Percentiles rank a stretch among this genome's conserved stretches.
phyloP scores from a whole-genome alignment of 2,329 filamentous ascomycete species.

The Dothiorella sarmentorum region DNA sequence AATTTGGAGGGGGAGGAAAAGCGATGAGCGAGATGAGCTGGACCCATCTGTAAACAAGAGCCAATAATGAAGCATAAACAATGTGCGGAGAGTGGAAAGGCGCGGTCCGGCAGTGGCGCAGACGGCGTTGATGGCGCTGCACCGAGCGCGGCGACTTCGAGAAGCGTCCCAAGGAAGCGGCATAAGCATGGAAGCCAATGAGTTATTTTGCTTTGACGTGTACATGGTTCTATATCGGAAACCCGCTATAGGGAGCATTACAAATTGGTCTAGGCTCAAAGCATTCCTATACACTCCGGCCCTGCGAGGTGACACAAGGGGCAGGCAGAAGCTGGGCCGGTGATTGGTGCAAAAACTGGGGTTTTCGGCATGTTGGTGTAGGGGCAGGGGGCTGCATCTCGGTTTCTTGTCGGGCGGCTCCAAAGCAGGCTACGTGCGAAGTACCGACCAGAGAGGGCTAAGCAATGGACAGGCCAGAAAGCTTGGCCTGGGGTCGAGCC shows the following conservation, averaged over 20 bases:
- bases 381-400: neutral
- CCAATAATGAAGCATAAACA: constrained; percentile 9
- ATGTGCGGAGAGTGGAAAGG: neutral
- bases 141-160: no score
- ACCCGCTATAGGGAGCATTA: constrained; percentile 8
- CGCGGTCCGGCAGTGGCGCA: neutral
- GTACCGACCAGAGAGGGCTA: neutral
- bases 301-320: no score
- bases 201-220: neutral
- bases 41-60: constrained; percentile 1
- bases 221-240: neutral
- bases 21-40: neutral
- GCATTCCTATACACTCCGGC: neutral
- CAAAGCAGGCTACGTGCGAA: neutral
- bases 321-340: neutral
- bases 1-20: no score
- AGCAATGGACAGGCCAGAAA: neutral
- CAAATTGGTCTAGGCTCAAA: constrained; percentile 1
- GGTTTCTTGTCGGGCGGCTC: constrained; percentile 8
- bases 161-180: no score
- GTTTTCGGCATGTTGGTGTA: neutral
- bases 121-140: neutral
- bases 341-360: constrained; percentile 12
- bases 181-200: no score
- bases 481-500: neutral